Base-by-base conservation (phyloP, 73 alveolate species). In the Paramecium bursaria region DNA sequence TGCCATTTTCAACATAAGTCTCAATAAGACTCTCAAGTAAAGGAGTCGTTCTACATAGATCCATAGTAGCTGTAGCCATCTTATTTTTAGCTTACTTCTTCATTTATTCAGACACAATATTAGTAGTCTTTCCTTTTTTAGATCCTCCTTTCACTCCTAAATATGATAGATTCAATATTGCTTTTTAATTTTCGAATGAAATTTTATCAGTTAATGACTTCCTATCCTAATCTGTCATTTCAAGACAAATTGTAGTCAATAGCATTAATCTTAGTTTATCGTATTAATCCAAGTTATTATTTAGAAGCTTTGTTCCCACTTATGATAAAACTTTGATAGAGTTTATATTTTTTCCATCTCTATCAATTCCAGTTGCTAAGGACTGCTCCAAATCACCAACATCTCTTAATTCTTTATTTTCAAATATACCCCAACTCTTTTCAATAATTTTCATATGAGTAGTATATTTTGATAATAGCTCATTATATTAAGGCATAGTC, bases 1-100 rank as follows among this genome's bases (percentile, higher is more conserved):
- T 79, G 74, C 46, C 51, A 79, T 79, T 73, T 17, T 61, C 75
- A 55, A 79, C 54, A 13, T 39, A 79, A 10, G 57, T 17, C 46
- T 79, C 89, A 3, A 79, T 57, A 35, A 79, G 54, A n/a, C 57
- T 54, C 46, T 79, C 89, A 19, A 79, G 27, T 4, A 39, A 48
- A 19, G 89, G 89, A 21, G 89, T 79, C 10, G 61, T 79, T 79
- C 89, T 79, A 46, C 77, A 79, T 33, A 79, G 27, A 27, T 79
- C 89, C 14, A 57, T 53, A 7, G 77, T 48, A 42, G 75, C 75
- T 15, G 48, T 53, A 3, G 51, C 26, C 23, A 79, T 35, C 54
- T 53, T 79, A 54, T 79, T 57, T 73, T 79, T 79, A 0, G 89
- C 75, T 79, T 53, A 53, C 54, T 79, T 79, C 15, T 42, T 35